Evolutionary conservation across 768 basidiomycete genomes (phyloP), one percentile per base, ranked within the genome.

Genomic region (Neoboletus magnificus): DNA sequence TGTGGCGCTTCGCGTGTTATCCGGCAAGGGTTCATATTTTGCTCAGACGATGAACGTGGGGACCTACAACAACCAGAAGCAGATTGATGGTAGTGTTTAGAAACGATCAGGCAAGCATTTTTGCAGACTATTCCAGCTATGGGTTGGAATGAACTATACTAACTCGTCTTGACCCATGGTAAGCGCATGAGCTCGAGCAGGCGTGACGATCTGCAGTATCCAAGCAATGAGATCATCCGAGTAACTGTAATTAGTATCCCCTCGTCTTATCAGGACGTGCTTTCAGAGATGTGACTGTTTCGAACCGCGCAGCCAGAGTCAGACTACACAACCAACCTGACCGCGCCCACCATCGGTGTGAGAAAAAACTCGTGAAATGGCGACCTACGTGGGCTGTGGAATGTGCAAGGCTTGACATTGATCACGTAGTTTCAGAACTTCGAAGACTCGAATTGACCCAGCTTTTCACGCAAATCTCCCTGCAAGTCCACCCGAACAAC

Each of bases 361-460:
- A 64, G 58, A 64, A 57, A 62, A 54, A 20, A 44, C 11, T 13
- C 20, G 40, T 35, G 25, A 41, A 51, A 59, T 55, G 57, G 46
- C 48, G 30, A 12, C 29, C 20, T 33, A 56, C 29, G 32, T 52
- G 52, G 39, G 25, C 22, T 37, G 48, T 42, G 40, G 54, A 52
- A 46, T 54, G 42, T 25, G 2, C 35, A 48, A 30, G 22, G 47
- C 43, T 33, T 40, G 37, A 40, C 59, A 22, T 36, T 46, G 6
- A 48, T 37, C 50, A 40, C 57, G 10, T 11, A 50, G 43, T 32
- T 30, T 12, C 46, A 43, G 10, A 47, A 4, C 8, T 45, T 41
- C 37, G 2, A 40, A 43, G 41, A 16, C 42, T 40, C 40, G 33
- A 36, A n/a, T 36, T 50, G 33, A 33, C 41, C 35, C 30, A 33